Percentiles rank a stretch among this genome's conserved stretches.
These are phyloP conservation scores for Acmispon strigosus DNA, from an alignment of 306 rosid genomes.

Conservation along the genomic window DNA sequence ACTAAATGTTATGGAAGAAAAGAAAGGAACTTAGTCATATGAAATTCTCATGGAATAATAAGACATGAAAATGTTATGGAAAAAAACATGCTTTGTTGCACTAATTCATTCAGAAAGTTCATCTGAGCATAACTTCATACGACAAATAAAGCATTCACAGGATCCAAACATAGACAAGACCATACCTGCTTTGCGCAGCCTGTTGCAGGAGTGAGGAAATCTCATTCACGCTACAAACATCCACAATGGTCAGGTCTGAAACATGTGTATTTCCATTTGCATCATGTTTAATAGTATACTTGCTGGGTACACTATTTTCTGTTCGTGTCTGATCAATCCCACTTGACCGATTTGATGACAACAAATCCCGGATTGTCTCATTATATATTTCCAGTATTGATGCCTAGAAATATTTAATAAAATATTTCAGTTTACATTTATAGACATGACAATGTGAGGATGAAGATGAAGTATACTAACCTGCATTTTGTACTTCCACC, in stretches of 20 bases:
- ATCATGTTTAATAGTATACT: conserved; percentile 85
- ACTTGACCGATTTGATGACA: conserved; percentile 52
- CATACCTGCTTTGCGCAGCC: conserved; percentile 87
- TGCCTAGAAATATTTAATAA: conserved; percentile 38
- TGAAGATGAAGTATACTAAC: conserved; percentile 25
- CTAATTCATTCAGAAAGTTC: background rate
- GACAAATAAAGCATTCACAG: background rate
- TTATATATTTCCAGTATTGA: conserved; percentile 90
- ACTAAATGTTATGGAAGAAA: background rate
- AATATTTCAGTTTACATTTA: background rate
- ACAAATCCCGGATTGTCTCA: conserved; percentile 82
- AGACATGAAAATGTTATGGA: background rate
- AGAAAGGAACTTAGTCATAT: background rate
- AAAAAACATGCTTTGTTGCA: background rate
- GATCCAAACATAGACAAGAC: background rate
- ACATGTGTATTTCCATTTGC: conserved; percentile 81
- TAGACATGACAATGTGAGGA: background rate
- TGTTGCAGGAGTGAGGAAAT: conserved; percentile 79
- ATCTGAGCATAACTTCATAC: conserved; percentile 1
- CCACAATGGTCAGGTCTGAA: conserved; percentile 74
- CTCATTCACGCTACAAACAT: conserved; percentile 75
- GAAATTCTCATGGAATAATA: background rate
- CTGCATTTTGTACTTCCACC: conserved; percentile 93
- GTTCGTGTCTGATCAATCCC: conserved; percentile 39
- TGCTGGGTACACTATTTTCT: conserved; percentile 56